Evolutionary conservation across 768 basidiomycete species (phyloP).

Genomic region (Plicaturopsis crispa): DNA sequence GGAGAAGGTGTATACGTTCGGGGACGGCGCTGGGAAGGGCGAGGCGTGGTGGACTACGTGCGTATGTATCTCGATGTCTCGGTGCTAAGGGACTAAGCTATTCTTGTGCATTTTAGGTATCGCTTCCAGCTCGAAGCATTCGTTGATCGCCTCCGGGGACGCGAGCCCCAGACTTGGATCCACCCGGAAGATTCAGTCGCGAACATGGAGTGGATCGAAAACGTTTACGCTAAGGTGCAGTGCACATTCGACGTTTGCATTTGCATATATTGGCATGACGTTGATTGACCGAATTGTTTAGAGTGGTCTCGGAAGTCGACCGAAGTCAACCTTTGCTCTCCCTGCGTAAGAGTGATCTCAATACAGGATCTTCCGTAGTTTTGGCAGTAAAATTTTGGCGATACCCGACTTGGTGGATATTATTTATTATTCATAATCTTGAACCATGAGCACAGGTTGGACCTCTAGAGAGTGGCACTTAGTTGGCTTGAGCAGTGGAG

Average conservation of each 20-base stretch:
- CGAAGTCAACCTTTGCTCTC: constrained; percentile 15
- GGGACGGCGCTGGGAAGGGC: constrained; percentile 27
- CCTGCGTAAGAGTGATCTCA: no score
- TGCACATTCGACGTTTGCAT: background rate
- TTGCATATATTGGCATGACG: background rate
- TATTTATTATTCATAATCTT: no score
- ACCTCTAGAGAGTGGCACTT: no score
- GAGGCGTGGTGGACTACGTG: constrained; percentile 55
- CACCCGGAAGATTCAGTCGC: constrained; percentile 42
- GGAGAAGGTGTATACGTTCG: constrained; percentile 38
- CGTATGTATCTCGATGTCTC: no score
- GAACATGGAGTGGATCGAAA: constrained; percentile 53
- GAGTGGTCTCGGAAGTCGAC: constrained; percentile 24
- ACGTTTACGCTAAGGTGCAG: constrained; percentile 43
- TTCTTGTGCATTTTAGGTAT: constrained; percentile 10
- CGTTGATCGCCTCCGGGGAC: constrained; percentile 48
- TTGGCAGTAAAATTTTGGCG: no score
- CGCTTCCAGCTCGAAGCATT: constrained; percentile 58
- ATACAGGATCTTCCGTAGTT: no score
- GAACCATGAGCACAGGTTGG: no score
- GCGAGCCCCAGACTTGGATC: constrained; percentile 47
- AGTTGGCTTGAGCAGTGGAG: no score
- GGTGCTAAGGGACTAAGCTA: constrained; percentile 1
- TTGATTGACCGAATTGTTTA: no score
- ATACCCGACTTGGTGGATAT: no score